phyloP scores from a whole-genome alignment of 306 rosid genomes.

The Mimosa pudica region DNA sequence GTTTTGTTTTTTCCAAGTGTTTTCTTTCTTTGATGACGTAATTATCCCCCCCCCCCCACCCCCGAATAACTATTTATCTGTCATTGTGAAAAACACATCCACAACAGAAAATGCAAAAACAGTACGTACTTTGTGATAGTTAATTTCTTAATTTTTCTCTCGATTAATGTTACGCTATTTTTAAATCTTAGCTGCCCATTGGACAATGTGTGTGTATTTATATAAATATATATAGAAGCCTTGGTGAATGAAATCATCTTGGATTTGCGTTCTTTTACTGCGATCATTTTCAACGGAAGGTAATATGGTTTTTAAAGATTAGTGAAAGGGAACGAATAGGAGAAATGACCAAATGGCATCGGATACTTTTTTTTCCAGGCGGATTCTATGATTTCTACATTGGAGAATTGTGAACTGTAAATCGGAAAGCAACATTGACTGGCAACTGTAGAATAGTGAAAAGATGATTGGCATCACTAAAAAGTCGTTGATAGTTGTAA shows the following conservation, averaged over 20 bases:
- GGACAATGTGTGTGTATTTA: no score
- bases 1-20: no score
- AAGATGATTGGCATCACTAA: not conserved
- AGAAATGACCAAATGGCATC: not conserved
- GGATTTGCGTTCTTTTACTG: not conserved
- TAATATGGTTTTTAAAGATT: not conserved
- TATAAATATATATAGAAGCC: no score
- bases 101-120: no score
- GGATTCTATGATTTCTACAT: slow-evolving; percentile 27
- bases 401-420: not conserved
- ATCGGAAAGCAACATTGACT: not conserved
- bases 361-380: not conserved
- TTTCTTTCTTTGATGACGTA: not conserved
- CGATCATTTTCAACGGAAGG: not conserved
- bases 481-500: not conserved
- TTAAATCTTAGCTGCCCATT: no score
- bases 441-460: not conserved
- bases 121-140: no score
- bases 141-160: no score
- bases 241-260: not conserved
- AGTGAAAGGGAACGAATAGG: not conserved
- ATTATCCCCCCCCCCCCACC: not conserved
- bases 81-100: no score
- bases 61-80: not conserved
- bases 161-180: no score